Evolutionary conservation across 345 rosid genomes (phyloP).

Genomic region (Salix koriyanagi): DNA sequence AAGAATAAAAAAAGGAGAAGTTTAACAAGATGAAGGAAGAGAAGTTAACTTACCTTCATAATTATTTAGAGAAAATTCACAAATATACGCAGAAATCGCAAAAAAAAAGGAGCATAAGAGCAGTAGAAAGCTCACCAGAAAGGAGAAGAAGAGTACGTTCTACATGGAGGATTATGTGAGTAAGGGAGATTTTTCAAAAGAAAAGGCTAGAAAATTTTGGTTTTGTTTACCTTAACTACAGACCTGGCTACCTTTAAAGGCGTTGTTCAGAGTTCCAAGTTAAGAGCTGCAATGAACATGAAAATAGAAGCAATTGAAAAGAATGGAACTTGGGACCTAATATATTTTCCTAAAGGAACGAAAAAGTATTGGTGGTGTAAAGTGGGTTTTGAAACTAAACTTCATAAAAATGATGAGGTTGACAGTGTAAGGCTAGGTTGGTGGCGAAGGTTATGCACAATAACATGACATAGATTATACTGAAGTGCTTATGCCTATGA

Average conservation of each 20-base stretch:
- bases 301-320: slow-evolving; percentile 5
- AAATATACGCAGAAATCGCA: neutral
- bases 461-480: neutral
- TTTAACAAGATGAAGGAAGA: too few species aligned
- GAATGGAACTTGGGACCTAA: neutral
- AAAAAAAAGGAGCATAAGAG: neutral
- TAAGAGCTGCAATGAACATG: neutral
- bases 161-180: too few species aligned
- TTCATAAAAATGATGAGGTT: slow-evolving; percentile 6
- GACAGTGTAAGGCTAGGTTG: neutral
- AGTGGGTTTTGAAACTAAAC: slow-evolving; percentile 9
- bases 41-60: too few species aligned
- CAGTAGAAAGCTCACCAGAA: neutral
- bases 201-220: neutral
- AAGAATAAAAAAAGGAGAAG: too few species aligned
- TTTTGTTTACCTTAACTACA: slow-evolving; percentile 3
- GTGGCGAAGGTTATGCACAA: neutral
- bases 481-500: neutral
- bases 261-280: slow-evolving; percentile 3
- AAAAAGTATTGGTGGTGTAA: neutral
- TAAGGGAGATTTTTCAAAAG: neutral
- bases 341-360: neutral
- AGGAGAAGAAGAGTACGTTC: neutral
- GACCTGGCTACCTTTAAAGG: neutral
- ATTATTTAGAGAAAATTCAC: too few species aligned